These are phyloP conservation scores for Scenedesmus sp. DNA, from an alignment of 163 green algal genomes.

Conservation along the genomic window DNA sequence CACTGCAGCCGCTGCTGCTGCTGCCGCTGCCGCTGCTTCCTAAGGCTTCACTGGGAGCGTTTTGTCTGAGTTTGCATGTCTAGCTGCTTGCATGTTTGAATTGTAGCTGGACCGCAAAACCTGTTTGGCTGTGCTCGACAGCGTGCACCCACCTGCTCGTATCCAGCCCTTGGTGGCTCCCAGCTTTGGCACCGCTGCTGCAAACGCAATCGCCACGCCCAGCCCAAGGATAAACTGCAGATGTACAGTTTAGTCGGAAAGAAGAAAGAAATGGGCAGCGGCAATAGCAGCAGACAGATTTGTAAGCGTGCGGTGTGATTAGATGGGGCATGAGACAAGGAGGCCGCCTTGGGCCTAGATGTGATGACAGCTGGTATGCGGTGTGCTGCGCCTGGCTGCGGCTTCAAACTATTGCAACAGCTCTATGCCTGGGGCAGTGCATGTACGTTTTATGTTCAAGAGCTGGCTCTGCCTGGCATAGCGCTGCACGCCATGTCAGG, in stretches of 20 bases:
- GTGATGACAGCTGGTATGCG: too few relatives aligned
- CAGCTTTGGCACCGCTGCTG: slow-evolving; percentile 62
- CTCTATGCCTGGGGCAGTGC: too few relatives aligned
- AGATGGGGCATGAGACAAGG: neutral
- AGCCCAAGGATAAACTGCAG: slow-evolving; percentile 60
- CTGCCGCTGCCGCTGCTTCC: too few relatives aligned
- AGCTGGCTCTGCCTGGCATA: too few relatives aligned
- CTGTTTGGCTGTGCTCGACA: neutral
- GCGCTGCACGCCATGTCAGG: neutral
- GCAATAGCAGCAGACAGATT: neutral
- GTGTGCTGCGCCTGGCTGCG: too few relatives aligned
- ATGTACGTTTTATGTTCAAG: too few relatives aligned
- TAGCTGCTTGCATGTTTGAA: too few relatives aligned
- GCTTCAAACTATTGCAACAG: too few relatives aligned
- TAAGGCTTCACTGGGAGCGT: too few relatives aligned
- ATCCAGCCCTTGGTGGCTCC: slow-evolving; percentile 61
- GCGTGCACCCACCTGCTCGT: neutral
- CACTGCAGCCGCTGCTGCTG: neutral
- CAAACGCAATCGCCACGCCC: slow-evolving; percentile 62
- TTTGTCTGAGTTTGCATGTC: too few relatives aligned
- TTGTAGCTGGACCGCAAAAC: too few relatives aligned
- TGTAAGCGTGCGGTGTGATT: neutral
- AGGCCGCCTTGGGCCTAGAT: neutral
- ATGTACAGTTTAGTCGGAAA: neutral
- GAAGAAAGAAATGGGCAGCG: neutral